Evolutionary conservation across 2,329 filamentous ascomycete genomes (phyloP).

Genomic region (Pestalotiopsis fici): DNA sequence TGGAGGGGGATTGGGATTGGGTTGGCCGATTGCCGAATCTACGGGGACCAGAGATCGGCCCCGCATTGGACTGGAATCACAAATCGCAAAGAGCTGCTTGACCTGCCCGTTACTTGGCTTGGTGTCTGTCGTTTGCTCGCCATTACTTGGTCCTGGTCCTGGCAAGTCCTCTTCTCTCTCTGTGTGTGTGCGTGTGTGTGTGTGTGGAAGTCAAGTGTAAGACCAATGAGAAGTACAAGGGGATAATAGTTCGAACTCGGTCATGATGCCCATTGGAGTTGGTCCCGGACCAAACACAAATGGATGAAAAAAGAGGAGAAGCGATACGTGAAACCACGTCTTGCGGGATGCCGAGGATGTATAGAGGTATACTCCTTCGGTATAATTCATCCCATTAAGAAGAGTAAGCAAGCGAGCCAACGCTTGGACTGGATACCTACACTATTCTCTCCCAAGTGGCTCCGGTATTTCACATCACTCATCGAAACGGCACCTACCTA

Average conservation of each 20-base stretch:
- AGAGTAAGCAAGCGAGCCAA: not conserved
- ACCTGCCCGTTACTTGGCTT: not conserved
- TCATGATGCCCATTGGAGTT: not conserved
- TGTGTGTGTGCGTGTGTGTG: not conserved
- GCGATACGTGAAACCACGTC: not conserved
- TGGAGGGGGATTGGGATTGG: not conserved
- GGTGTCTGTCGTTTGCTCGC: not conserved
- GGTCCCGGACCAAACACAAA: not conserved
- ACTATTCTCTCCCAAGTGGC: not conserved
- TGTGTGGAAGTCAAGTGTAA: too few species aligned
- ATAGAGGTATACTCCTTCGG: not conserved
- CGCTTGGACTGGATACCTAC: not conserved
- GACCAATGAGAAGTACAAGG: not conserved
- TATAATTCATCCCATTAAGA: not conserved
- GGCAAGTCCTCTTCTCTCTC: not conserved
- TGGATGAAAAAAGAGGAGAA: not conserved
- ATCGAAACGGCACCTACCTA: not conserved
- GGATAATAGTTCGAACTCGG: not conserved
- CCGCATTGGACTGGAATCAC: conserved; percentile 13
- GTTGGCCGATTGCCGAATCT: conserved; percentile 28
- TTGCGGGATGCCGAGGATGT: not conserved
- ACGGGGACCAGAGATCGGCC: conserved; percentile 27
- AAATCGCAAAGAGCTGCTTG: not conserved
- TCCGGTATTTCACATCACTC: not conserved
- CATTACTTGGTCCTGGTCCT: not conserved